Conservation (phyloP, 352 stramenopile genomes). For the Pythium vanterpoolii region DNA sequence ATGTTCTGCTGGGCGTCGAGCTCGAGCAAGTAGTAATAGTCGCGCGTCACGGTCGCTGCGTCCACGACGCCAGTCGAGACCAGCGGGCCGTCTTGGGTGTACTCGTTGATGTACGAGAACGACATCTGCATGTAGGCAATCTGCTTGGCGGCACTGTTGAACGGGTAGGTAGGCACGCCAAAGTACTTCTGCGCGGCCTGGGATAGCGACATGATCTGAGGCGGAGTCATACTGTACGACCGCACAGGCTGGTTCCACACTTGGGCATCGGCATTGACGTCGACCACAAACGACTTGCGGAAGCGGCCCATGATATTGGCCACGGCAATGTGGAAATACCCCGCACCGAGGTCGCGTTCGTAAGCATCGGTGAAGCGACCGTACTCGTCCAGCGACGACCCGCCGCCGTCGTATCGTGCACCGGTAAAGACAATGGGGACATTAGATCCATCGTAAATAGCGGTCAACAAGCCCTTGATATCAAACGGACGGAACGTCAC, state of each 20-base stretch:
- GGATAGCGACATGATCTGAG: conserved; percentile 30
- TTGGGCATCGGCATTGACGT: conserved; percentile 30
- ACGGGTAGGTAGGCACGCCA: conserved; percentile 33
- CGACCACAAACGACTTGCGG: conserved; percentile 34
- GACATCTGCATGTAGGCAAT: conserved; percentile 40
- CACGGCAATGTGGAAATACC: conserved; percentile 22
- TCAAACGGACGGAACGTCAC: conserved; percentile 24
- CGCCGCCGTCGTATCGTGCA: conserved; percentile 28
- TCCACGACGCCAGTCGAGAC: conserved; percentile 25
- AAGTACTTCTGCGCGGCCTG: conserved; percentile 21
- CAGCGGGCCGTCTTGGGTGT: conserved; percentile 37
- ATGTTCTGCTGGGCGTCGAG: conserved; percentile 55
- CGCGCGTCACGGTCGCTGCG: conserved; percentile 37
- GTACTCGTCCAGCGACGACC: conserved; percentile 34
- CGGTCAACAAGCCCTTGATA: conserved; percentile 22
- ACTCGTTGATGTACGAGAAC: conserved; percentile 44
- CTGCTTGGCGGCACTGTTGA: conserved; percentile 17
- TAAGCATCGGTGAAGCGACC: conserved; percentile 35
- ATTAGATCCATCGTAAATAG: conserved; percentile 23
- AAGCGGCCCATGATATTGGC: conserved; percentile 47
- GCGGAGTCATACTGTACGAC: conserved; percentile 33
- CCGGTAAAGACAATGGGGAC: conserved; percentile 42
- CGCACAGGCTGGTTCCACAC: conserved; percentile 65
- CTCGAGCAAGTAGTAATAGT: conserved; percentile 56
- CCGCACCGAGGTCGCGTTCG: conserved; percentile 46